Conservation (phyloP, 2,329 filamentous ascomycete genomes). For the Magnaporthales sp. region DNA sequence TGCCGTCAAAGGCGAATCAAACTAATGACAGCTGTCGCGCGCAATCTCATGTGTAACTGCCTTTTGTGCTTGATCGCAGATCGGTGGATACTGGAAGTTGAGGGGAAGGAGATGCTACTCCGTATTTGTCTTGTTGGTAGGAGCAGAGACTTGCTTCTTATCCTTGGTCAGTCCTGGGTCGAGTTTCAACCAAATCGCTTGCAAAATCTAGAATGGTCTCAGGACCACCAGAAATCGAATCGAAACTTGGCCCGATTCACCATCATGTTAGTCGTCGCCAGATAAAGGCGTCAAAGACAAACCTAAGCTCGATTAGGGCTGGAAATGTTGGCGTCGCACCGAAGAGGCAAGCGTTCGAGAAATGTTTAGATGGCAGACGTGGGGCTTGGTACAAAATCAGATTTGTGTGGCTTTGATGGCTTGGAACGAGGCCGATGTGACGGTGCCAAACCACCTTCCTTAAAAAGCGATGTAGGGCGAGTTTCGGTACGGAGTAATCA, state of each 20-base stretch:
- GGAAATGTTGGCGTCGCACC: too few relatives aligned
- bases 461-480: not conserved
- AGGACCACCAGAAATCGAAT: too few relatives aligned
- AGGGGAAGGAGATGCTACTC: not conserved
- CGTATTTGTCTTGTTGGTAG: too few relatives aligned
- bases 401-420: not conserved
- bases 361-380: not conserved
- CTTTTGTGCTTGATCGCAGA: not conserved
- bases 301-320: not conserved
- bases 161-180: not conserved
- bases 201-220: not conserved
- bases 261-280: too few relatives aligned
- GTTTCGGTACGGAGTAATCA: too few relatives aligned
- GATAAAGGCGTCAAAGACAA: not conserved
- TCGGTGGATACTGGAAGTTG: not conserved
- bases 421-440: not conserved
- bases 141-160: not conserved
- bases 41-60: not conserved
- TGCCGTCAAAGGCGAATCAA: too few relatives aligned
- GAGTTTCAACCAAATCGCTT: not conserved
- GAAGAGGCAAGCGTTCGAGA: not conserved
- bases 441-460: not conserved
- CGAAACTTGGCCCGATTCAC: too few relatives aligned
- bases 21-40: too few relatives aligned
- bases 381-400: not conserved